Base-by-base conservation (phyloP, 805 yeast genomes). In the Dipodascopsis uninucleata region DNA sequence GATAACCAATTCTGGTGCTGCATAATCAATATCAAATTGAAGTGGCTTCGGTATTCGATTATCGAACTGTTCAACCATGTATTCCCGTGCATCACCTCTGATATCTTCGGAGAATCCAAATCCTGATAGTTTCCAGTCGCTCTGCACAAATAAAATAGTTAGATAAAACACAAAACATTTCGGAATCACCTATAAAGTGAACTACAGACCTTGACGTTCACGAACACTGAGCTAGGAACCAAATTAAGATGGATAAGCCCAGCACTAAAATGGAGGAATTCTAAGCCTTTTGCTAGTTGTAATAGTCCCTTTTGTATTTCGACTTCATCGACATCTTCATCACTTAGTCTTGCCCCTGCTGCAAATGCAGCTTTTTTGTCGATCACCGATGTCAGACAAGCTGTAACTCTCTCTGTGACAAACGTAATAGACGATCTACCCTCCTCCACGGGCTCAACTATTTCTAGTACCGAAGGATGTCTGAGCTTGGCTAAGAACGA, bases 121-220 rank as follows among this genome's bases (percentile, higher is more conserved):
- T 0, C 97, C 97, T 5, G 84, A 75, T 2, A 93, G 62, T 62
- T 90, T 93, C 97, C 98, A 93, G 65, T 93, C 97, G 3, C 94
- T 89, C 54, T 80, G 83, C 31, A 12, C 18, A 22, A 8, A n/a
- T 32, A n/a, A 23, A 28, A 26, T 18, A 16, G 16, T 29, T 8
- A 31, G 23, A 17, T 24, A 21, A 12, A 5, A 16, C 12, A 18
- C 18, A 6, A 21, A 16, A 16, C 20, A 20, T 12, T 14, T n/a
- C 12, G 16, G 8, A 7, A 12, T n/a, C 17, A 32, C 4, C 22
- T 10, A 16, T 4, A 20, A 16, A 31, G 4, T 14, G 14, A 10
- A 6, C 5, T 9, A 33, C 23, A 8, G 21, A 49, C 53, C 43
- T 65, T 63, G 12, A 79, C 82, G 55, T 84, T 89, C 16, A 90